Percentiles rank a stretch among this genome's conserved stretches.
These are phyloP conservation scores for Tilletiopsis washingtonensis DNA, from an alignment of 1,284 basidiomycete genomes.

Conservation along the genomic window DNA sequence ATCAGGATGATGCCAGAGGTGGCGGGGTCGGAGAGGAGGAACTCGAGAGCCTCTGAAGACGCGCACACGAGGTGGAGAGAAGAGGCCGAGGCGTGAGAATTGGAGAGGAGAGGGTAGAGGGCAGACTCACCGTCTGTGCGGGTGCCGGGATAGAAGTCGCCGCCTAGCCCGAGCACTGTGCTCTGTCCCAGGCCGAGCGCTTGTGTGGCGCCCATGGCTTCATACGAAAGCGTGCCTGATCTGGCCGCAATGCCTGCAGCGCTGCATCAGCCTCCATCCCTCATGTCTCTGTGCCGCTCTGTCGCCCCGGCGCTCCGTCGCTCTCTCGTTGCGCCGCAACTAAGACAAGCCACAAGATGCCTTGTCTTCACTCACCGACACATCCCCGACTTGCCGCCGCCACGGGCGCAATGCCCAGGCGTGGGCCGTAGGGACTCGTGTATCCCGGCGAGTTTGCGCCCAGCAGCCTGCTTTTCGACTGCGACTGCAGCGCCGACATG, in stretches of 20 bases:
- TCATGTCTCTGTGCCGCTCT: too few relatives aligned
- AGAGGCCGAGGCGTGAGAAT: too few relatives aligned
- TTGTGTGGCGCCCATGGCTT: conserved; percentile 23
- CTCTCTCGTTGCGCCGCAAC: background rate
- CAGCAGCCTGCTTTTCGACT: conserved; percentile 20
- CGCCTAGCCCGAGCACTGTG: conserved; percentile 31
- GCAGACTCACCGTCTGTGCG: conserved; percentile 14
- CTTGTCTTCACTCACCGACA: background rate
- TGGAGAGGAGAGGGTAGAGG: too few relatives aligned
- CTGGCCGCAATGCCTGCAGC: conserved; percentile 20
- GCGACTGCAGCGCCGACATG: conserved; percentile 27
- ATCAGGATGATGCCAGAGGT: conserved; percentile 19
- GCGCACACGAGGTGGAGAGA: too few relatives aligned
- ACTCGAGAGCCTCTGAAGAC: conserved; percentile 25
- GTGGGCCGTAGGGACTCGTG: conserved; percentile 20
- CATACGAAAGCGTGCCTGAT: conserved; percentile 40
- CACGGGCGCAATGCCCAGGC: conserved; percentile 4
- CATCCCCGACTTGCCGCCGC: background rate
- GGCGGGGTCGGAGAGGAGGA: conserved; percentile 18
- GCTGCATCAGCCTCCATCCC: too few relatives aligned
- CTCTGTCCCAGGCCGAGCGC: conserved; percentile 15
- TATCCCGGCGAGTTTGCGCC: conserved; percentile 32
- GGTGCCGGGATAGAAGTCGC: conserved; percentile 40
- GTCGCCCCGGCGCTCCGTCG: too few relatives aligned
- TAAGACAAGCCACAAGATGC: background rate